Evolutionary conservation across 2,329 filamentous ascomycete species (phyloP), one percentile per base, ranked within the genome.

Genomic region (Trichophyton verrucosum): DNA sequence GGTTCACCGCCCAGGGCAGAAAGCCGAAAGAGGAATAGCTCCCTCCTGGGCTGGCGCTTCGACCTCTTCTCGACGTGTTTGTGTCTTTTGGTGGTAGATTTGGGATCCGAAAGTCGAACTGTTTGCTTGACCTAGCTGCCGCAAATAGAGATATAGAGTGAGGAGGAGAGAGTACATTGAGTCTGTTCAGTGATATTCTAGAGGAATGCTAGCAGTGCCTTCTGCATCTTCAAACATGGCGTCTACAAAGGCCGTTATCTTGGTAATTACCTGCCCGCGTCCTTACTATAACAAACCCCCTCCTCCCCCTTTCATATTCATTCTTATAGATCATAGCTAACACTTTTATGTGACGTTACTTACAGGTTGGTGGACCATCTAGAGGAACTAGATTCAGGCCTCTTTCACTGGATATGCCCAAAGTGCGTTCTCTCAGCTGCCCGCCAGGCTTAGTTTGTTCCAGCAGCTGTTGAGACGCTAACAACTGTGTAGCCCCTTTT

Each of bases 371-470:
- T 67, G 92, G 94, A 63, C 91, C 94, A 61, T 96, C 91, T 62
- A 85, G 94, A 81, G 94, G 94, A 73, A 99, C 94, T 64, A 85
- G 94, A 67, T 97, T 97, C 79, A 85, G 94, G 68, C 94, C 94
- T 69, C 82, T 99, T 67, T 96, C 91, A 61, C 87, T 97, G 70
- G 94, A 99, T 77, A 82, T 96, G 61, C 94, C 94, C 68, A 97
- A 97, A 85, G 89, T 92, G 76, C 64, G 77, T 74, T 60, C 44
- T 40, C 58, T 58, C 62, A 64, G 62, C 55, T 57, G 36, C 40
- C 55, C 46, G 22, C 46, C 22, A 24, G 11, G 11, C 24, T 13
- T 51, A 51, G 22, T 22, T 13, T 40, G 33, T 61, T 53, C 60
- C 64, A 58, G 64, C 57, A 65, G 63, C 27, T 22, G 9, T 20